Percentiles rank a stretch among this genome's conserved stretches.
Evolutionary conservation across 495 filamentous ascomycete genomes (phyloP).

Genomic region (Neurospora sp.): DNA sequence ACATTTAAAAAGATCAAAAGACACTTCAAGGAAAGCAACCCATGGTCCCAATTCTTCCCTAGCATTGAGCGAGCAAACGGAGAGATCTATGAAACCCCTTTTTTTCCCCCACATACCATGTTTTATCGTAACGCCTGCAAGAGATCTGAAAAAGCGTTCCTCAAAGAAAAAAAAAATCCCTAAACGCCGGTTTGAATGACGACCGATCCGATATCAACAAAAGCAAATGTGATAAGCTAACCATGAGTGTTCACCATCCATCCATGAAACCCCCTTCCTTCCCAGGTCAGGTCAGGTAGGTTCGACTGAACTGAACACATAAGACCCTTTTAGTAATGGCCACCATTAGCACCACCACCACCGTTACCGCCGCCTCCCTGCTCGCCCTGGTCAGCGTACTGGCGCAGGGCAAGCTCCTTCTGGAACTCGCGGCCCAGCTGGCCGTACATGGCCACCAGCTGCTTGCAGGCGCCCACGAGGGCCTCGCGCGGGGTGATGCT

Average conservation of each 20-base stretch:
- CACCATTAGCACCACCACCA: constrained; percentile 10
- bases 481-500: constrained; percentile 76
- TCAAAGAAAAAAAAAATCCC: not conserved
- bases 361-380: constrained; percentile 24
- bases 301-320: too few species aligned
- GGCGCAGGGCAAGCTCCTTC: constrained; percentile 87
- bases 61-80: not conserved
- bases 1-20: not conserved
- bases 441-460: constrained; percentile 66
- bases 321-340: not conserved
- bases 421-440: constrained; percentile 79
- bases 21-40: not conserved
- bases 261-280: not conserved
- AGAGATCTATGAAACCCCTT: not conserved
- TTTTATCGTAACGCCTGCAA: not conserved
- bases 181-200: not conserved
- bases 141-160: not conserved
- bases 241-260: not conserved
- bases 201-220: not conserved
- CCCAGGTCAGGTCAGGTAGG: too few species aligned
- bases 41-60: not conserved
- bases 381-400: constrained; percentile 62
- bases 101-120: not conserved
- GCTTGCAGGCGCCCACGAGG: constrained; percentile 64
- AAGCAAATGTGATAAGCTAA: not conserved